Conservation (phyloP, 2,329 filamentous ascomycete genomes). For the Ceratocystis colombiana region DNA sequence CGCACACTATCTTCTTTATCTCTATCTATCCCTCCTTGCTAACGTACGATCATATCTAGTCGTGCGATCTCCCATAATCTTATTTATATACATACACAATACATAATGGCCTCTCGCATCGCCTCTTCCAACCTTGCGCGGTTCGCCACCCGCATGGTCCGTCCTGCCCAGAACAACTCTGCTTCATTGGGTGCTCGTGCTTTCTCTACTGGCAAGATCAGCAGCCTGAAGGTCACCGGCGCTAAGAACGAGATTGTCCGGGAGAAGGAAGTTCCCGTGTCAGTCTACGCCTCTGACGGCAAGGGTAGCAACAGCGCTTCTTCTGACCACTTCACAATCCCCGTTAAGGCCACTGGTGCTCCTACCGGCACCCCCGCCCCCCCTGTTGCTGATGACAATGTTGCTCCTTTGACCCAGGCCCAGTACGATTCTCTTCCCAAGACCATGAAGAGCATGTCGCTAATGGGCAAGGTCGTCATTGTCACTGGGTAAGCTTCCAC, state of each 20-base stretch:
- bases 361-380: constrained; percentile 36
- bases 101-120: constrained; percentile 31
- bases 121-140: constrained; percentile 30
- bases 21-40: not conserved
- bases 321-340: constrained; percentile 46
- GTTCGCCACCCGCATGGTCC: constrained; percentile 28
- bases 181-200: constrained; percentile 18
- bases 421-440: constrained; percentile 49
- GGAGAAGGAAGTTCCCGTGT: constrained; percentile 49
- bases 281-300: constrained; percentile 41
- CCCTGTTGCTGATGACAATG: constrained; percentile 38
- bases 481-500: constrained; percentile 52
- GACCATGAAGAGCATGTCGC: constrained; percentile 58
- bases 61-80: constrained; percentile 27
- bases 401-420: constrained; percentile 44
- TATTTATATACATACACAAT: constrained; percentile 17
- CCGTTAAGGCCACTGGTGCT: constrained; percentile 40
- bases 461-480: constrained; percentile 61
- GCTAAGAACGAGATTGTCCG: constrained; percentile 44
- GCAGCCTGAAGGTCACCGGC: constrained; percentile 28
- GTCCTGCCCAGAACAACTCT: constrained; percentile 33
- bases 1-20: not conserved
- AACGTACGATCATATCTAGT: not conserved
- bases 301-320: constrained; percentile 36
- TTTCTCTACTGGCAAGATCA: constrained; percentile 21